Evolutionary conservation across 2,329 filamentous ascomycete species (phyloP), one percentile per base, ranked within the genome.

Genomic region (Fusarium nurragi): DNA sequence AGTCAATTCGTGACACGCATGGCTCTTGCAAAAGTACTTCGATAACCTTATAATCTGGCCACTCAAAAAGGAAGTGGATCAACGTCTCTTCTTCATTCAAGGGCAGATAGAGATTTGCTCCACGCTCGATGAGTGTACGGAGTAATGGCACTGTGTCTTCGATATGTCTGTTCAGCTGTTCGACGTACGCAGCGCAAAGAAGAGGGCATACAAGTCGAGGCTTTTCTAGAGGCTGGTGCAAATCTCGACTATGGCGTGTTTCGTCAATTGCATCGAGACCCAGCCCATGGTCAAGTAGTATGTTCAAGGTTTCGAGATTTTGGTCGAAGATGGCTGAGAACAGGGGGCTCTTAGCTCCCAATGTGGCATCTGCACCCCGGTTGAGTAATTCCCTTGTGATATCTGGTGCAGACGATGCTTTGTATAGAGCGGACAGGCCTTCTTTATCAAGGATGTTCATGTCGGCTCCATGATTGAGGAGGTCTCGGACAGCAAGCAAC

Each of bases 381-480:
- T 25, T 34, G 2, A 71, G 53, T 7, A 71, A 19, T 14, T 64
- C 51, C 1, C 11, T 26, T 8, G 48, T 57, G 6, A 56, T 23
- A 7, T 55, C 47, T n/a, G 53, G 56, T 8, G 54, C 43, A 3
- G 7, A 10, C 0, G 64, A 44, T 8, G 68, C 64, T 13, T 38
- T 57, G 18, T 70, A 57, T 1, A 71, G 37, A 4, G 60, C 30
- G 5, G 66, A 56, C 0, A 39, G 3, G 1, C 38, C 41, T 12
- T 50, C 1, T 2, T 48, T 37, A 21, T 65, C 53, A 6, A 71
- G 30, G 6, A 43, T 13, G 9, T 70, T 60, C 2, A 43, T 38
- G 39, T 71, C 59, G 28, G 69, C 69, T 9, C 68, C 69, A 5
- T 43, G 11, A 3, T 59, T 60, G 6, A 71, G 57, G 18, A 71